phyloP scores from a whole-genome alignment of 306 rosid genomes.

The Trifolium subterraneum region DNA sequence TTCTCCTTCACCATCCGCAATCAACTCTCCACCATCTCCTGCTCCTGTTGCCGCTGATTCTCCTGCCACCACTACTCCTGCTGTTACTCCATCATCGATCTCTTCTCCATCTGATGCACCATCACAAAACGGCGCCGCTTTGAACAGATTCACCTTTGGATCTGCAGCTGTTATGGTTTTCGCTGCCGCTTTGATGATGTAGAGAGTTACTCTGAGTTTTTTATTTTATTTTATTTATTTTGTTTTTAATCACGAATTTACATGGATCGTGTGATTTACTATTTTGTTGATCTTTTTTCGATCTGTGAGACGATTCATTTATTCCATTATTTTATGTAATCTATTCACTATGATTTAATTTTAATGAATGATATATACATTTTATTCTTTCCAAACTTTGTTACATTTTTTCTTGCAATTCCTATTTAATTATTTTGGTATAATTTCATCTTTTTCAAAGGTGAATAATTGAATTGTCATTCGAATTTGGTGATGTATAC shows the following conservation, averaged over 20 bases:
- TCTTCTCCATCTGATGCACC: conserved; percentile 44
- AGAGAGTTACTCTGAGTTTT: conserved; percentile 12
- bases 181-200: conserved; percentile 38
- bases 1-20: conserved; percentile 43
- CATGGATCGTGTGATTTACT: conserved; percentile 7
- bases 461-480: too few relatives aligned
- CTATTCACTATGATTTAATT: conserved; percentile 8
- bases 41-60: conserved; percentile 35
- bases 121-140: conserved; percentile 36
- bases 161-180: conserved; percentile 33
- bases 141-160: conserved; percentile 45
- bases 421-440: too few relatives aligned
- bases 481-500: too few relatives aligned
- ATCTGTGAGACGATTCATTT: conserved; percentile 28
- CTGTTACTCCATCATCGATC: conserved; percentile 47
- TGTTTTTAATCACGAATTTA: neutral
- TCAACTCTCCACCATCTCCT: conserved; percentile 53
- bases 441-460: too few relatives aligned
- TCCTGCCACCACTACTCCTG: conserved; percentile 29
- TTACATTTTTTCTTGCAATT: neutral
- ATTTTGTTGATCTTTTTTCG: conserved; percentile 18
- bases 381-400: neutral
- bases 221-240: neutral
- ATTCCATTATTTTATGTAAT: conserved; percentile 40
- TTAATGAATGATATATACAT: conserved; percentile 17